A percentile compares a stretch with the other conserved stretches of the same genome.
These are phyloP conservation scores for Cordyceps javanica DNA, from an alignment of 2,329 filamentous ascomycete genomes.

Conservation along the genomic window DNA sequence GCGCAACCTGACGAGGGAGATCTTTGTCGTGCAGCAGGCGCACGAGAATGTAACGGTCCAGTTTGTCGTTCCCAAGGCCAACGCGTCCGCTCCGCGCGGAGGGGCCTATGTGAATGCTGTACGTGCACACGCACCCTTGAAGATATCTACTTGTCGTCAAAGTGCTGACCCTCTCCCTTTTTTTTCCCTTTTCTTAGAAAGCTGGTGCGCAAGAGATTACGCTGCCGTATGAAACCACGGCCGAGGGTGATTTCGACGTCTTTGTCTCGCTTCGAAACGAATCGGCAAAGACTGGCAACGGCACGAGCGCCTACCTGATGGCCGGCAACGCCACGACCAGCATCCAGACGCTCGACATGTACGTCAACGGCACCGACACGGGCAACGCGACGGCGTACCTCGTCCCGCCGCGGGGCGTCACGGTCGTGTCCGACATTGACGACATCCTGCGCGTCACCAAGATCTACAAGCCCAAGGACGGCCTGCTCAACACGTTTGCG, in stretches of 20 bases:
- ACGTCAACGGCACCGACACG: conserved; percentile 55
- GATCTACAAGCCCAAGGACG: conserved; percentile 70
- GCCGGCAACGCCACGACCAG: conserved; percentile 58
- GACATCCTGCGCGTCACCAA: conserved; percentile 77
- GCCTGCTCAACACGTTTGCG: conserved; percentile 71
- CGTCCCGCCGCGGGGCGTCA: conserved; percentile 63
- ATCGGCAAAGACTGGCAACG: neutral
- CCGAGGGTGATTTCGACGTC: conserved; percentile 65
- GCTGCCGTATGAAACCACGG: conserved; percentile 60
- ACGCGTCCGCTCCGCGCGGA: conserved; percentile 27
- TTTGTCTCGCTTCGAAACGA: conserved; percentile 51
- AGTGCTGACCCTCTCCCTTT: neutral
- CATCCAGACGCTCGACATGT: conserved; percentile 64
- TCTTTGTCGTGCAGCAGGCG: conserved; percentile 69
- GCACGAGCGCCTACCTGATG: conserved; percentile 39
- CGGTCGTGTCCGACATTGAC: conserved; percentile 71
- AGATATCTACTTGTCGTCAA: too few relatives aligned
- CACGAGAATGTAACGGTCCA: conserved; percentile 55
- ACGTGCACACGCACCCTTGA: neutral
- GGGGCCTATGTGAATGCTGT: conserved; percentile 47
- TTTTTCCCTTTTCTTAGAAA: conserved; percentile 18
- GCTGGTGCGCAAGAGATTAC: conserved; percentile 58
- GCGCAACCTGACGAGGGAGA: conserved; percentile 64
- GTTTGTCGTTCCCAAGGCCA: conserved; percentile 34
- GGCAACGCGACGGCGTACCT: conserved; percentile 74